Conservation (phyloP, 768 basidiomycete genomes). For the Amanita inopinata region DNA sequence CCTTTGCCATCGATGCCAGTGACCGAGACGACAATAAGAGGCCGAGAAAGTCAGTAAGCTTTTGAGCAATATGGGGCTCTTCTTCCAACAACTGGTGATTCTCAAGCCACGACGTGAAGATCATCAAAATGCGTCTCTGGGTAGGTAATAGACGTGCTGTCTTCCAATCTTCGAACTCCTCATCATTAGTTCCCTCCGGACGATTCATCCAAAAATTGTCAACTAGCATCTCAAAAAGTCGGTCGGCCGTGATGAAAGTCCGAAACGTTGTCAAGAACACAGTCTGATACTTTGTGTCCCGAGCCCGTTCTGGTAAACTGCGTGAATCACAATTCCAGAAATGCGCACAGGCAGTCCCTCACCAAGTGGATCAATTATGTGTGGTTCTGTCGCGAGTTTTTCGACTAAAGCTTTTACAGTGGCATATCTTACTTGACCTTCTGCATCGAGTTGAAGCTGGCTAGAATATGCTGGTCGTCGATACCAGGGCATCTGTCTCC, state of each 20-base stretch:
- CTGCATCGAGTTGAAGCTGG: conserved; percentile 54
- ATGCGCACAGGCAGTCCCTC: conserved; percentile 24
- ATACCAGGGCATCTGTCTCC: conserved; percentile 42
- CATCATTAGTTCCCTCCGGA: conserved; percentile 37
- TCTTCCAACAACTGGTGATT: conserved; percentile 53
- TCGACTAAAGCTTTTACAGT: conserved; percentile 67
- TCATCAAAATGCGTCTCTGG: conserved; percentile 47
- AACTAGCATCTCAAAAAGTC: conserved; percentile 59
- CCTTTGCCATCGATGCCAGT: conserved; percentile 34
- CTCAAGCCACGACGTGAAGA: conserved; percentile 54
- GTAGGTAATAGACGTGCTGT: conserved; percentile 50
- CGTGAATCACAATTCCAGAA: background rate
- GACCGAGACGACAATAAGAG: conserved; percentile 29
- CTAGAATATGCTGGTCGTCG: conserved; percentile 49
- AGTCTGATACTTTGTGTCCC: conserved; percentile 32
- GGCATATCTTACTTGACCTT: conserved; percentile 59
- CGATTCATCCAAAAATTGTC: conserved; percentile 49
- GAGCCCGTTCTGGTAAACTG: conserved; percentile 14
- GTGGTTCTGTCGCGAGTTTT: conserved; percentile 41
- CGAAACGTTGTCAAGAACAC: conserved; percentile 81
- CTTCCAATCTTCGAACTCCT: conserved; percentile 58
- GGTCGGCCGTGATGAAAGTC: conserved; percentile 63
- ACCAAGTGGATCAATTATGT: conserved; percentile 41
- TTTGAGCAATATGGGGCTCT: conserved; percentile 49
- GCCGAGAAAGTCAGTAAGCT: conserved; percentile 45